Evolutionary conservation across 2,329 filamentous ascomycete species (phyloP).

Genomic region (Fusarium poae): DNA sequence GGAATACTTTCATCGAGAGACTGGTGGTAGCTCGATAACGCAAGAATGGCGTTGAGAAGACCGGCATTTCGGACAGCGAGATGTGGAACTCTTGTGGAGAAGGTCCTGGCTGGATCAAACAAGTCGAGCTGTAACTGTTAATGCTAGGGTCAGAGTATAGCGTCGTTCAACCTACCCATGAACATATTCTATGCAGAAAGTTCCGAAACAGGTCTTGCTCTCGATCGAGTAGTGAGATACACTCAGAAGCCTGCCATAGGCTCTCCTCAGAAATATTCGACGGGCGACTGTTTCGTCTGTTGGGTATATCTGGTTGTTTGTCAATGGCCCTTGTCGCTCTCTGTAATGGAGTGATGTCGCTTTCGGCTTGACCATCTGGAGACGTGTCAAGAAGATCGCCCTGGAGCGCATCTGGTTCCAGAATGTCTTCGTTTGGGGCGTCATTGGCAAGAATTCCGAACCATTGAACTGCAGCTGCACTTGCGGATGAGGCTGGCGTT

Average conservation of each 20-base stretch:
- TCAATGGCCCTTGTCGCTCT: constrained; percentile 42
- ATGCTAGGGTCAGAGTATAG: no score
- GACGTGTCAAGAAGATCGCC: constrained; percentile 25
- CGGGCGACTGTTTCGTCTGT: not conserved
- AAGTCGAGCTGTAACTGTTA: constrained; percentile 36
- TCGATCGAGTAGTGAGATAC: constrained; percentile 38
- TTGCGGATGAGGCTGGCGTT: constrained; percentile 42
- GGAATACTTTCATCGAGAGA: constrained; percentile 21
- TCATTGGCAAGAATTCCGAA: constrained; percentile 45
- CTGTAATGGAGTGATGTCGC: constrained; percentile 31
- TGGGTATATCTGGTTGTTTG: constrained; percentile 9
- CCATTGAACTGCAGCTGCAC: constrained; percentile 46
- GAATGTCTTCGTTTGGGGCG: constrained; percentile 11
- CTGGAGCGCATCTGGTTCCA: constrained; percentile 4
- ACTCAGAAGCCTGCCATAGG: constrained; percentile 43
- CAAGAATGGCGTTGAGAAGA: constrained; percentile 69
- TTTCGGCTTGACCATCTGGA: constrained; percentile 5
- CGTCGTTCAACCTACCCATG: constrained; percentile 33
- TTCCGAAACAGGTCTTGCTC: constrained; percentile 45
- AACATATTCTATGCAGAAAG: constrained; percentile 45
- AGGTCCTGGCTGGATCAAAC: constrained; percentile 41
- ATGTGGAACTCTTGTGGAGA: constrained; percentile 42
- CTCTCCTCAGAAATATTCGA: constrained; percentile 16
- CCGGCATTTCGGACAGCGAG: constrained; percentile 60
- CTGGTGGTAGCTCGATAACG: constrained; percentile 58